Conservation (phyloP, 2,329 filamentous ascomycete genomes). For the Fusarium verrucosum region DNA sequence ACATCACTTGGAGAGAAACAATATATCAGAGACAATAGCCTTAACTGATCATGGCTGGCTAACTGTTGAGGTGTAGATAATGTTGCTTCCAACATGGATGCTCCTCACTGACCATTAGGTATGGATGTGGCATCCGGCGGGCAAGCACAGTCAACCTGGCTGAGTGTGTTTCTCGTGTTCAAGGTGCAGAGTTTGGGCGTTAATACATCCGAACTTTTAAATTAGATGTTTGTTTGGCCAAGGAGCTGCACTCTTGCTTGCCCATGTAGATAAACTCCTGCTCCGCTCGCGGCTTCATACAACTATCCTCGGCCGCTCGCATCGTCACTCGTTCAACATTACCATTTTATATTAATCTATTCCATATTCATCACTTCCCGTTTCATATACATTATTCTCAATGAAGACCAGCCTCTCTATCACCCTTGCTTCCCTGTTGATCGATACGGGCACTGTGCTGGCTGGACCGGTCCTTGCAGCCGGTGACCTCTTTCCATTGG, state of each 20-base stretch:
- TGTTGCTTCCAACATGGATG: conserved; percentile 6
- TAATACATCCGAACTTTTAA: conserved; percentile 5
- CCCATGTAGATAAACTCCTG: conserved; percentile 39
- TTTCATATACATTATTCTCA: neutral
- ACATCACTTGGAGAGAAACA: neutral
- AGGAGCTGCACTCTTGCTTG: conserved; percentile 23
- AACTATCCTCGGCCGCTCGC: conserved; percentile 13
- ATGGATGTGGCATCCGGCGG: neutral
- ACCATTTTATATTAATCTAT: neutral
- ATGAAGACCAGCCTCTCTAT: conserved; percentile 34
- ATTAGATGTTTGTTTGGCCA: conserved; percentile 2
- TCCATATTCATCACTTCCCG: neutral
- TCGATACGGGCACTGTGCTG: conserved; percentile 28
- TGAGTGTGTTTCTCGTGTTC: conserved; percentile 37
- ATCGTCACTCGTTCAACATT: conserved; percentile 25
- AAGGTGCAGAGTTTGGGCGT: conserved; percentile 14
- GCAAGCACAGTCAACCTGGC: conserved; percentile 14
- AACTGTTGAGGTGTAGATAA: conserved; percentile 12
- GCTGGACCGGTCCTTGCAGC: conserved; percentile 33
- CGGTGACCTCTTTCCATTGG: conserved; percentile 21
- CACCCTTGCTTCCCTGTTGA: conserved; percentile 28
- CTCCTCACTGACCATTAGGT: neutral
- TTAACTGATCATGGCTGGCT: conserved; percentile 10
- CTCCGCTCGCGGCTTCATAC: conserved; percentile 15
- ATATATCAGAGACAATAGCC: conserved; percentile 22